phyloP scores from a whole-genome alignment of 225 moss, liverwort and hornwort genomes.

The Thuidium tamariscinum region DNA sequence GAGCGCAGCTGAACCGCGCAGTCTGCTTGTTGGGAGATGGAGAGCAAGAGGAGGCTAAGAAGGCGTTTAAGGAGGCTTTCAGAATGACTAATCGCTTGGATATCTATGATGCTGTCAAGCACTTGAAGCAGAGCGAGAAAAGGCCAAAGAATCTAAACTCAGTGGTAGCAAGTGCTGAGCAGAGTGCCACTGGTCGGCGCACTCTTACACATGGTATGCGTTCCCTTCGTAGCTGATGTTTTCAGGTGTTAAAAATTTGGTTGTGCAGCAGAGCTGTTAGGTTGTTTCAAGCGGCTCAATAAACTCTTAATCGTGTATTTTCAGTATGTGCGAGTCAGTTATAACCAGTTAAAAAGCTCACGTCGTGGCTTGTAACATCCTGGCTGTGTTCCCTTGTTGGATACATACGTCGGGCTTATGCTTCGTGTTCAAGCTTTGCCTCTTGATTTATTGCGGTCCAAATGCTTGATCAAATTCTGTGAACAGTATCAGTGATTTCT shows the following conservation, averaged over 20 bases:
- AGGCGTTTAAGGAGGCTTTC: constrained; percentile 91
- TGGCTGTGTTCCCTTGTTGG: background rate
- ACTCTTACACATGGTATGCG: constrained; percentile 37
- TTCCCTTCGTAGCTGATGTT: background rate
- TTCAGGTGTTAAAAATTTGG: background rate
- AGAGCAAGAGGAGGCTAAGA: constrained; percentile 75
- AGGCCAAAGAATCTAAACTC: constrained; percentile 54
- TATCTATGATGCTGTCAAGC: constrained; percentile 84
- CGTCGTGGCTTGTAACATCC: background rate
- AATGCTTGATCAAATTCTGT: background rate
- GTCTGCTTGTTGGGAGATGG: constrained; percentile 82
- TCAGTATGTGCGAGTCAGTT: background rate
- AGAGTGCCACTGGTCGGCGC: constrained; percentile 51
- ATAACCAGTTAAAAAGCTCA: background rate
- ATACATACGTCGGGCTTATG: background rate
- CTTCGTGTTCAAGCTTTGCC: background rate
- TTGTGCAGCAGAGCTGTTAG: background rate
- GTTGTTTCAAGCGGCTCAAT: background rate
- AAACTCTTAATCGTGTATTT: background rate
- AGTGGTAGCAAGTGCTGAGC: constrained; percentile 65
- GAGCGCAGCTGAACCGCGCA: constrained; percentile 86
- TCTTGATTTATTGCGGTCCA: background rate
- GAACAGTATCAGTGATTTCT: background rate
- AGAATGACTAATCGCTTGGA: constrained; percentile 91
- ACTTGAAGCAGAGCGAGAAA: constrained; percentile 84